phyloP scores from a whole-genome alignment of 805 yeast genomes.

The Torulaspora quercuum region DNA sequence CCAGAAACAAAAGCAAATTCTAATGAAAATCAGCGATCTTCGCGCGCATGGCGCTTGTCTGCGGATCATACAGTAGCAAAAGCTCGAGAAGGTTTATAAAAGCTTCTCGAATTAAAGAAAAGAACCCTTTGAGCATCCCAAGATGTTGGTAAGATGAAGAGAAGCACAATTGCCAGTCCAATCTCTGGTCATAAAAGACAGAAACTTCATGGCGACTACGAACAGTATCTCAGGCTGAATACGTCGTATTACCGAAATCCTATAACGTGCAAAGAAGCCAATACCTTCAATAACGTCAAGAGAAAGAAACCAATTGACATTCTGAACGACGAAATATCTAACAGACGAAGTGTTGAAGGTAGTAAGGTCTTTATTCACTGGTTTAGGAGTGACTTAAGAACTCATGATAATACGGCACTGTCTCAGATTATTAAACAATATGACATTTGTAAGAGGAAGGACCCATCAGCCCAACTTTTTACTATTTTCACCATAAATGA shows the following conservation, averaged over 20 bases:
- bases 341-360: conserved; percentile 4
- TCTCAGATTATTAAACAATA: conserved; percentile 38
- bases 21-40: no score
- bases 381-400: conserved; percentile 47
- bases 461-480: conserved; percentile 34
- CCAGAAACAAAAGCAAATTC: no score
- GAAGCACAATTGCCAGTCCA: conserved; percentile 3
- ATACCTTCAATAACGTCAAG: conserved; percentile 21
- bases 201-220: conserved; percentile 15
- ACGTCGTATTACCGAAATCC: conserved; percentile 21
- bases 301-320: conserved; percentile 19
- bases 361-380: conserved; percentile 40
- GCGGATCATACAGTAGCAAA: no score
- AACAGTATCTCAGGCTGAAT: conserved; percentile 18
- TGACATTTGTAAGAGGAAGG: conserved; percentile 16
- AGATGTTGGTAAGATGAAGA: conserved; percentile 12
- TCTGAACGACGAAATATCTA: conserved; percentile 9
- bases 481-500: conserved; percentile 43
- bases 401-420: conserved; percentile 44
- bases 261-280: conserved; percentile 19
- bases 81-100: no score
- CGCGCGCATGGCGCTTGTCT: no score
- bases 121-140: no score
- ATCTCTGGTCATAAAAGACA: conserved; percentile 5
- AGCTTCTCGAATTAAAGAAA: no score